Percentiles rank a stretch among this genome's conserved stretches.
phyloP scores from a whole-genome alignment of 1,284 basidiomycete species.

The Stygiomarasmius scandens region DNA sequence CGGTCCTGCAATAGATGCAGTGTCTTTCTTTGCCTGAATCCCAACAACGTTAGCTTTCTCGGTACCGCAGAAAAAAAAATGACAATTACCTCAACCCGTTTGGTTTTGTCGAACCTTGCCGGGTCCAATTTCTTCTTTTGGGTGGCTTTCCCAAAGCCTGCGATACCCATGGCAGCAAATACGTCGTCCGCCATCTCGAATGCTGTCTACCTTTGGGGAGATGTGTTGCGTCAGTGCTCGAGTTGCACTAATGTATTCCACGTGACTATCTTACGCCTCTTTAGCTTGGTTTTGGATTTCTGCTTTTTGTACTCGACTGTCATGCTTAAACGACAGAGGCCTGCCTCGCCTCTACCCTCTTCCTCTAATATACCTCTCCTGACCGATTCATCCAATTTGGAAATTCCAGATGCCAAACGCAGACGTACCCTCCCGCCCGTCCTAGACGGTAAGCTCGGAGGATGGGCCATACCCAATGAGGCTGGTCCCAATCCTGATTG shows the following conservation, averaged over 20 bases:
- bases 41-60: slow-evolving; percentile 3
- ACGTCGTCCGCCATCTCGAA: slow-evolving; percentile 64
- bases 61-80: slow-evolving; percentile 19
- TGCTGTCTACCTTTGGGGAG: slow-evolving; percentile 8
- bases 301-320: background rate
- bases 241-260: background rate
- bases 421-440: slow-evolving; percentile 48
- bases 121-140: slow-evolving; percentile 71
- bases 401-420: slow-evolving; percentile 44
- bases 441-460: slow-evolving; percentile 46
- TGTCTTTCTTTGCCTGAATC: background rate
- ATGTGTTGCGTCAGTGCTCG: too few species aligned
- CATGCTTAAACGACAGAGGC: slow-evolving; percentile 74
- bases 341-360: slow-evolving; percentile 49
- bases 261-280: too few species aligned
- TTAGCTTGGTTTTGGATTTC: background rate
- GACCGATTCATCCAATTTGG: slow-evolving; percentile 25
- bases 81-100: slow-evolving; percentile 55
- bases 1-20: background rate
- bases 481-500: slow-evolving; percentile 6
- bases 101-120: slow-evolving; percentile 74
- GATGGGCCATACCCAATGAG: slow-evolving; percentile 34
- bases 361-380: slow-evolving; percentile 39
- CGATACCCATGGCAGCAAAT: slow-evolving; percentile 78
- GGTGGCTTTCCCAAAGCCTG: slow-evolving; percentile 73